Evolutionary conservation across 176 grass and related monocot genomes (phyloP).

Genomic region (Musa beccarii): DNA sequence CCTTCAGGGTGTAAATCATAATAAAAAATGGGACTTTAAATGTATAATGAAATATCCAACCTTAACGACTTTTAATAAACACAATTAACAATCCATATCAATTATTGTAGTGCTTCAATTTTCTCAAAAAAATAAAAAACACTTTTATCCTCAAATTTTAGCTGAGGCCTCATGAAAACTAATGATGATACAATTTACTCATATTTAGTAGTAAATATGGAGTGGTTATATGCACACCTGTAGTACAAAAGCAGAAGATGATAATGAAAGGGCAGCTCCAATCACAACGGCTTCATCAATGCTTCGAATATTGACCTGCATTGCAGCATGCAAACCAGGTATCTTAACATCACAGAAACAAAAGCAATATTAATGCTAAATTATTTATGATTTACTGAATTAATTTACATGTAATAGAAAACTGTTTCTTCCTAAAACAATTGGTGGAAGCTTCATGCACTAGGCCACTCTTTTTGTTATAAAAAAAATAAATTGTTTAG

Average conservation of each 20-base stretch:
- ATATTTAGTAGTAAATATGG: neutral
- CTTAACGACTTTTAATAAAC: no score
- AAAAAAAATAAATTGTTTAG: neutral
- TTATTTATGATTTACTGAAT: neutral
- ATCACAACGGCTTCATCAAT: conserved; percentile 97
- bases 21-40: no score
- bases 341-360: neutral
- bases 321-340: conserved; percentile 8
- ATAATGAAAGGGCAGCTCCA: conserved; percentile 90
- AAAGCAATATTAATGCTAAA: neutral
- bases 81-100: neutral
- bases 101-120: neutral
- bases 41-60: no score
- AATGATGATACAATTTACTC: neutral
- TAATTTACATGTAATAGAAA: neutral
- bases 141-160: neutral
- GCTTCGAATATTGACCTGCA: conserved; percentile 93
- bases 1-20: no score
- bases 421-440: no score
- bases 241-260: conserved; percentile 98
- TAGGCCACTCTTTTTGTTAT: no score
- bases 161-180: neutral
- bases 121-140: neutral
- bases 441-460: no score
- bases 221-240: conserved; percentile 51